Percentiles rank a stretch among this genome's conserved stretches.
These are phyloP conservation scores for Gossypium lobatum DNA, from an alignment of 441 rosid species.

Conservation along the genomic window DNA sequence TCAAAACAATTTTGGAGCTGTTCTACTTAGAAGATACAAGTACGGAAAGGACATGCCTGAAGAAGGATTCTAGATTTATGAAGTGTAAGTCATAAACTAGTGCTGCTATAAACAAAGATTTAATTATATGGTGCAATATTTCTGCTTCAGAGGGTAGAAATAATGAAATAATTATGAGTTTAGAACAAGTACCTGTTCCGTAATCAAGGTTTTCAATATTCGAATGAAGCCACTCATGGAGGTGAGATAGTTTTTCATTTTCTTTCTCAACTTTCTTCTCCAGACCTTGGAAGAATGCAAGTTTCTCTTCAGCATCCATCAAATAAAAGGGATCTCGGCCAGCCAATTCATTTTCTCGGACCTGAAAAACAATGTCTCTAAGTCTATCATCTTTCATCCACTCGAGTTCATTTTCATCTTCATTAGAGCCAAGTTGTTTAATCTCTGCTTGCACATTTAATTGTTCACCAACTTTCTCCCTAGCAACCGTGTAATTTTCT, in stretches of 20 bases:
- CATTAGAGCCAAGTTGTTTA: constrained; percentile 36
- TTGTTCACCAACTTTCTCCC: constrained; percentile 39
- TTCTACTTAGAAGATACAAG: background rate
- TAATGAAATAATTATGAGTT: background rate
- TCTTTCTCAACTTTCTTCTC: constrained; percentile 78
- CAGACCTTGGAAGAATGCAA: constrained; percentile 72
- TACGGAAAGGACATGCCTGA: background rate
- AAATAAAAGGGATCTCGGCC: constrained; percentile 81
- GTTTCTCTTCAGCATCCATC: constrained; percentile 66
- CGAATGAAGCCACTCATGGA: constrained; percentile 81
- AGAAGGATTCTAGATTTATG: background rate
- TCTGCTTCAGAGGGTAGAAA: background rate
- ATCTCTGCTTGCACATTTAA: constrained; percentile 30
- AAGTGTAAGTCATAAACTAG: background rate
- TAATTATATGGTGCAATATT: background rate
- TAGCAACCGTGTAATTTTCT: constrained; percentile 65
- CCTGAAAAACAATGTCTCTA: constrained; percentile 73
- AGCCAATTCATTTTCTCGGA: constrained; percentile 80
- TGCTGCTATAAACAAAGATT: background rate
- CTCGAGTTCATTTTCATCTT: constrained; percentile 56
- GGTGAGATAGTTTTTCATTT: constrained; percentile 55
- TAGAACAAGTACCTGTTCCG: constrained; percentile 62
- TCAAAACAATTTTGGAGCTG: background rate
- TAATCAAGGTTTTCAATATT: constrained; percentile 88
- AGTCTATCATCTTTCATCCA: constrained; percentile 91